phyloP scores from a whole-genome alignment of 768 basidiomycete species.

The Auricularia heimuer region DNA sequence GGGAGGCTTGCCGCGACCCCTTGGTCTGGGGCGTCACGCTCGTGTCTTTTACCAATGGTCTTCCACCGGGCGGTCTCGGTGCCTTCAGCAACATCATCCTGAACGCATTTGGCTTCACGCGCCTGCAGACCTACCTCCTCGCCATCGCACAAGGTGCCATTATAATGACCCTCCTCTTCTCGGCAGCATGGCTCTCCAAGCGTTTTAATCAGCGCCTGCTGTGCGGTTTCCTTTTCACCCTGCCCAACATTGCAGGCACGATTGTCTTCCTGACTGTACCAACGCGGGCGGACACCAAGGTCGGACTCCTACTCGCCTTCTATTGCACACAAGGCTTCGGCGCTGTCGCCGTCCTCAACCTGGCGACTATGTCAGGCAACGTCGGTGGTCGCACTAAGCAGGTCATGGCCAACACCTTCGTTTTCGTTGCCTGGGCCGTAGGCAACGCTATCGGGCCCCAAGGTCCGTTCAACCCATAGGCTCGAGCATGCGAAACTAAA shows the following conservation, averaged over 20 bases:
- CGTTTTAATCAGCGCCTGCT: slow-evolving; percentile 36
- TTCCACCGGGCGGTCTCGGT: slow-evolving; percentile 39
- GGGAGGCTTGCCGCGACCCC: slow-evolving; percentile 36
- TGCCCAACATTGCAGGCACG: slow-evolving; percentile 41
- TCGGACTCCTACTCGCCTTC: slow-evolving; percentile 40
- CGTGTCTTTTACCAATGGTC: slow-evolving; percentile 38
- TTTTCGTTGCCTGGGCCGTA: slow-evolving; percentile 42
- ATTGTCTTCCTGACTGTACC: slow-evolving; percentile 38
- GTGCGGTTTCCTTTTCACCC: slow-evolving; percentile 36
- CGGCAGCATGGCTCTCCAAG: slow-evolving; percentile 32
- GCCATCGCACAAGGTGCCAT: slow-evolving; percentile 25
- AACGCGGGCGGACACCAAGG: slow-evolving; percentile 31
- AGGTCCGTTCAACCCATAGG: slow-evolving; percentile 15
- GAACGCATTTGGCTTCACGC: slow-evolving; percentile 37
- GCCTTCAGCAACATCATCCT: slow-evolving; percentile 47
- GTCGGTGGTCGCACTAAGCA: slow-evolving; percentile 43
- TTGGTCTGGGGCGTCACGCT: slow-evolving; percentile 37
- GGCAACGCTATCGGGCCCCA: slow-evolving; percentile 42
- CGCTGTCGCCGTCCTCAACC: slow-evolving; percentile 36
- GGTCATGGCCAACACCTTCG: slow-evolving; percentile 36
- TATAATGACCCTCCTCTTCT: slow-evolving; percentile 37
- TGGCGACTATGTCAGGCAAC: slow-evolving; percentile 38
- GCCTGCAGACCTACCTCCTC: slow-evolving; percentile 42
- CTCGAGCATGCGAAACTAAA: neutral
- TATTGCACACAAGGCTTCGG: slow-evolving; percentile 40